Conservation (phyloP, 768 basidiomycete genomes). For the Lentinula raphanica region DNA sequence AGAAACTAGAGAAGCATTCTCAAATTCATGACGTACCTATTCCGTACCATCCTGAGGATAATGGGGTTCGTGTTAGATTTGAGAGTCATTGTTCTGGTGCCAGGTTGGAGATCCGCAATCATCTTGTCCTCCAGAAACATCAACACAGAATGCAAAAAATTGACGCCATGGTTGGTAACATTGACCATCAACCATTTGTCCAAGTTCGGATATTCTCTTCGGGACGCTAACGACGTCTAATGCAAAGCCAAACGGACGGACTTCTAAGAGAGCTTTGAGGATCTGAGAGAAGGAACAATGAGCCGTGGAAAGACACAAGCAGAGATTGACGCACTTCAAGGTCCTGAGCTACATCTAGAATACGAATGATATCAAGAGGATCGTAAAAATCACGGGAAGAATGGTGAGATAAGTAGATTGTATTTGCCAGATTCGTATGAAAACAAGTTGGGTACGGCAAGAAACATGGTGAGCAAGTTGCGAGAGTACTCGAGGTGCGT, state of each 20-base stretch:
- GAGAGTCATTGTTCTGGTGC: conserved; percentile 81
- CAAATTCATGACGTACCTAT: conserved; percentile 49
- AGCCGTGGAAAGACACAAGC: background rate
- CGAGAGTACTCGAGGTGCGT: conserved; percentile 84
- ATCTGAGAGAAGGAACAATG: conserved; percentile 46
- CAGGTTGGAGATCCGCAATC: conserved; percentile 71
- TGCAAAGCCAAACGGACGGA: conserved; percentile 83
- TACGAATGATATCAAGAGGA: conserved; percentile 88
- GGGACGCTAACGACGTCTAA: conserved; percentile 92
- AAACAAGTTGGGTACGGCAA: conserved; percentile 89
- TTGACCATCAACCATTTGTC: conserved; percentile 96
- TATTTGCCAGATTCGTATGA: conserved; percentile 94
- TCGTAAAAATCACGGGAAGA: conserved; percentile 91
- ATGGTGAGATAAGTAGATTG: conserved; percentile 78
- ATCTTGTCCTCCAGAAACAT: conserved; percentile 91
- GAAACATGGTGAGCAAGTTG: conserved; percentile 82
- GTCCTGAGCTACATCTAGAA: conserved; percentile 93
- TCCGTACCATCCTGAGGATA: conserved; percentile 84
- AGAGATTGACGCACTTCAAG: conserved; percentile 58
- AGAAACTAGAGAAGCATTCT: conserved; percentile 4
- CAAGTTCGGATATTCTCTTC: conserved; percentile 89
- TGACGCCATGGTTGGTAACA: conserved; percentile 72
- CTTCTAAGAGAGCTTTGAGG: conserved; percentile 85
- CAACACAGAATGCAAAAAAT: conserved; percentile 84
- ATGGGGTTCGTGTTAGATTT: conserved; percentile 86